phyloP scores from a whole-genome alignment of 257 asterid genomes.

The Lantana camara region DNA sequence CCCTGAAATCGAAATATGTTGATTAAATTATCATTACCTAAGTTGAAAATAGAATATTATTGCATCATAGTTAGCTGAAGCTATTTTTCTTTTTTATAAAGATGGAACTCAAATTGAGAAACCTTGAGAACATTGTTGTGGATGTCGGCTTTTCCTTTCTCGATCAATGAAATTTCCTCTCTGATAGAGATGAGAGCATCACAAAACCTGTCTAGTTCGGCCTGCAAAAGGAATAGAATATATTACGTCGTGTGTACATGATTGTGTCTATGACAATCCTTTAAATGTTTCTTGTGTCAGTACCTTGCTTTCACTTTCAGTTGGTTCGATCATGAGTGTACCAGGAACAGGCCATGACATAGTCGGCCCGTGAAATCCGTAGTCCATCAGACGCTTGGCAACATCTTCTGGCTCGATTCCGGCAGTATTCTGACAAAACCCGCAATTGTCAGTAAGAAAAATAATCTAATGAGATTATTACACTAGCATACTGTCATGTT shows the following conservation, averaged over 20 bases:
- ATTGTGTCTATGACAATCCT: neutral
- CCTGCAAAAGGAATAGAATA: conserved; percentile 46
- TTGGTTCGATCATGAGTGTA: conserved; percentile 98
- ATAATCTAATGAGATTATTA: too few species aligned
- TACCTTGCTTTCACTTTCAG: conserved; percentile 99
- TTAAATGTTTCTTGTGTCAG: neutral
- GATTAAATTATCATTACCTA: conserved; percentile 9
- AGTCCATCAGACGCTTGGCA: conserved; percentile 97
- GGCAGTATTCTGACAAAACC: conserved; percentile 67
- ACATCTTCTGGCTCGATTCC: conserved; percentile 99
- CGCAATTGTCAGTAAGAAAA: conserved; percentile 20
- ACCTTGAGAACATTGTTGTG: conserved; percentile 95
- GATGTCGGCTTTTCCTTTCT: conserved; percentile 79
- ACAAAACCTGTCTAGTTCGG: conserved; percentile 91
- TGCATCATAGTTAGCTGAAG: too few species aligned
- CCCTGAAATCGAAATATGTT: conserved; percentile 49
- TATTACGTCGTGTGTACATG: neutral
- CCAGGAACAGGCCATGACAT: conserved; percentile 99
- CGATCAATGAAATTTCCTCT: conserved; percentile 84
- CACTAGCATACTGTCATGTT: too few species aligned
- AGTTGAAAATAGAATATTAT: conserved; percentile 2
- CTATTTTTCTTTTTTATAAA: too few species aligned
- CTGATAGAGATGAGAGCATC: conserved; percentile 90
- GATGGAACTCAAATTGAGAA: neutral
- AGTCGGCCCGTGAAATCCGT: conserved; percentile 96